Evolutionary conservation across 148 eudicot genomes (phyloP).

Genomic region (Nepenthes mirabilis): DNA sequence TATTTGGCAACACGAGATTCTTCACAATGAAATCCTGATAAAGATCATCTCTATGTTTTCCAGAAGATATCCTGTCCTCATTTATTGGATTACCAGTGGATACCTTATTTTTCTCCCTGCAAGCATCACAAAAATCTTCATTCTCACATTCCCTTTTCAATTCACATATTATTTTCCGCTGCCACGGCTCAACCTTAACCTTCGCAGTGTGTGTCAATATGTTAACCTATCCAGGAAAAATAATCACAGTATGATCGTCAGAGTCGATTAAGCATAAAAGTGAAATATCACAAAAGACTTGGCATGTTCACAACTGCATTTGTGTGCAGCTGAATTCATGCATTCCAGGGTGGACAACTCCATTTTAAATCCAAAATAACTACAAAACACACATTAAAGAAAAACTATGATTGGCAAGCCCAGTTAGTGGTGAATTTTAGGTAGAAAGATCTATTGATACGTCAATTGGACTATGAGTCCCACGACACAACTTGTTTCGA

Average conservation of each 20-base stretch:
- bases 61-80: background rate
- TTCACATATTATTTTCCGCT: constrained; percentile 11
- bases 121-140: constrained; percentile 12
- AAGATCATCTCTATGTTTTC: background rate
- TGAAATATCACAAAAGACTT: too few species aligned
- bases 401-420: too few species aligned
- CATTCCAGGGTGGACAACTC: too few species aligned
- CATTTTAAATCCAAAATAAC: too few species aligned
- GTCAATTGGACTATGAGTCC: too few species aligned
- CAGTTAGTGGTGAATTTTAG: too few species aligned
- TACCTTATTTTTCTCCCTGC: background rate
- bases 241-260: background rate
- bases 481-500: too few species aligned
- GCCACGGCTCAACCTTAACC: constrained; percentile 14
- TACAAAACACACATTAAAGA: too few species aligned
- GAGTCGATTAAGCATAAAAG: too few species aligned
- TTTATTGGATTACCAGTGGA: background rate
- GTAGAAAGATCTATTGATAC: too few species aligned
- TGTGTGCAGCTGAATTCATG: too few species aligned
- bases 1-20: background rate
- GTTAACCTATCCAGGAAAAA: constrained; percentile 27
- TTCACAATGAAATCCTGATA: background rate
- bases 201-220: constrained; percentile 38
- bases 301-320: too few species aligned
- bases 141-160: constrained; percentile 14